These are phyloP conservation scores for Arthroderma sp. DNA, from an alignment of 2,329 filamentous ascomycete species.

Conservation along the genomic window DNA sequence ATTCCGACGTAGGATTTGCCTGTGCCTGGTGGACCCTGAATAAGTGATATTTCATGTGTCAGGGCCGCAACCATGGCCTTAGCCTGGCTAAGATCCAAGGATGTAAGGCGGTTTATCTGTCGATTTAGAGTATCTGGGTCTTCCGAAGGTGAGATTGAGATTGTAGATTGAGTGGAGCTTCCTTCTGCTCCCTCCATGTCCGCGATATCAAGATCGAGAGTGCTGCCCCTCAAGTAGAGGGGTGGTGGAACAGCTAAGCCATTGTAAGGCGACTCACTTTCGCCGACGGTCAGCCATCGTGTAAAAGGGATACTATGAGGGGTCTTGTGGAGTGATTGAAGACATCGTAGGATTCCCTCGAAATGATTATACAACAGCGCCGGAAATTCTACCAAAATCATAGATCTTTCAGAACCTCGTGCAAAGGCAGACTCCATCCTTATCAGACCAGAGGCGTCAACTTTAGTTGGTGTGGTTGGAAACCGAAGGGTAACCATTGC, in stretches of 20 bases:
- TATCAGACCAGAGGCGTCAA: too few species aligned
- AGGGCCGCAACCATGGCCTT: slow-evolving; percentile 17
- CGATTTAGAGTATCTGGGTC: slow-evolving; percentile 21
- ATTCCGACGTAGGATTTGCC: slow-evolving; percentile 53
- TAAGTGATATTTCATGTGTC: slow-evolving; percentile 41
- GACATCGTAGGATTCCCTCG: too few species aligned
- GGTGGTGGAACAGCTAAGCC: slow-evolving; percentile 19
- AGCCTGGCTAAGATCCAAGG: slow-evolving; percentile 36
- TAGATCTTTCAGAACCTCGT: too few species aligned
- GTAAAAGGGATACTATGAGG: too few species aligned
- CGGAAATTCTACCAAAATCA: too few species aligned
- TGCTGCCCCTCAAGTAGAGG: slow-evolving; percentile 13
- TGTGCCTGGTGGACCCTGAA: slow-evolving; percentile 59
- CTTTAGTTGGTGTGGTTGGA: too few species aligned
- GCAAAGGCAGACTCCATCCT: too few species aligned
- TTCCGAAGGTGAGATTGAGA: slow-evolving; percentile 10
- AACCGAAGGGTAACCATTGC: too few species aligned
- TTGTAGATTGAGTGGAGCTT: slow-evolving; percentile 1
- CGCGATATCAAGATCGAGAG: slow-evolving; percentile 11
- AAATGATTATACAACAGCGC: too few species aligned
- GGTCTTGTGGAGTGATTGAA: too few species aligned
- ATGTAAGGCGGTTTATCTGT: slow-evolving; percentile 19
- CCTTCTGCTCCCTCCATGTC: background rate
- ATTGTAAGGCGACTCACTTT: slow-evolving; percentile 8
- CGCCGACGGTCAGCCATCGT: too few species aligned